Evolutionary conservation across 129 eudicot genomes (phyloP), one percentile per base, ranked within the genome.

Genomic region (Ambrosia artemisiifolia): DNA sequence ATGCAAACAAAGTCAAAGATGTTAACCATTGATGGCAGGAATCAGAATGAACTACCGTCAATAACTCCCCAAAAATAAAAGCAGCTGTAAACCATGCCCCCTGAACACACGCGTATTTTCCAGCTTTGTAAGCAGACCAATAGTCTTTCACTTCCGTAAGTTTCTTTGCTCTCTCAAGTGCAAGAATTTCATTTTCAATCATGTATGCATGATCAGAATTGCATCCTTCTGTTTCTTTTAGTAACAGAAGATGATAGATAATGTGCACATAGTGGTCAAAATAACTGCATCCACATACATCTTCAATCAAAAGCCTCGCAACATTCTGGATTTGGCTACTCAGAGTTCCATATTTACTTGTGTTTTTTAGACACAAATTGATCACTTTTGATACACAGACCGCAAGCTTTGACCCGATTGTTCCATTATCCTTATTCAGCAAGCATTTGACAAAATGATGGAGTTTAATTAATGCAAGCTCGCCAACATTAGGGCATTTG

Each of bases 11-110:
- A 68, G 83, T 72, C 88, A 95, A 83, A 56, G 82, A 81, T 18
- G 85, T 84, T 34, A 94, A 76, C 99, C 97, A 94, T 48, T 81
- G 76, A 12, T 47, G 53, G 55, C 81, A 84, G 65, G 82, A 63
- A 76, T 75, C 81, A 51, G 96, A 88, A 24, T 65, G 66, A 80
- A 71, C 95, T 71, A 43, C 69, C 3, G 65, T 55, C 43, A 33
- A 53, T 32, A 95, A 74, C 44, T 86, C 81, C 14, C 81, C 83
- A 33, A 95, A 95, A 51, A 91, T 80, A 77, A 78, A 80, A 64
- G 89, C 84, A 79, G 96, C 87, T 38, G 80, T 63, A 49, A 77
- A 88, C 97, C 99, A 95, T 48, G 86, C 88, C 69, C 97, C 99
- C 12, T 80, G 79, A 74, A 78, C 78, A 24, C 84, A 81, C n/a